Base-by-base conservation (phyloP, 2,329 filamentous ascomycete genomes). In the Aspergillus vadensis region DNA sequence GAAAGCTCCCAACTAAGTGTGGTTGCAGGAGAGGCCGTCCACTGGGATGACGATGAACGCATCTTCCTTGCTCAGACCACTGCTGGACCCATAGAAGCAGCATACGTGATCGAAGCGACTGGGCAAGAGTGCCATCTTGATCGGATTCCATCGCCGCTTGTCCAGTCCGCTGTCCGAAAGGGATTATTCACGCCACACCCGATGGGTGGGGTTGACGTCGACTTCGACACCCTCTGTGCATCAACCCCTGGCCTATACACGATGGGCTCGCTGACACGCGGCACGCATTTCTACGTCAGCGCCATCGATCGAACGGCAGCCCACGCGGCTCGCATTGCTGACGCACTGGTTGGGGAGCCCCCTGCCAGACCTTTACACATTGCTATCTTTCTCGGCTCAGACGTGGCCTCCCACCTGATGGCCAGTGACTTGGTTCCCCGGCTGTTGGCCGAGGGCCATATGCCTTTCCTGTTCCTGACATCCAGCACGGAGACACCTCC, bases 281-380 rank as follows among this genome's bases (percentile, higher is more conserved):
- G 60, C 5, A 62, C 60, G 2, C 60, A 62, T 36, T 62, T 62
- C 27, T 59, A 62, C 17, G 57, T 59, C 14, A 62, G 56, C 36
- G 55, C 56, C 4, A 57, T 62, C 19, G 60, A 62, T 47, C 60
- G 60, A 21, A 51, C 55, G 1, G 60, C 57, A 2, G 60, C 55
- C 8, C 60, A 63, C 27, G 60, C 60, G 2, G 53, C 52, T 12
- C 58, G 60, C 7, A 17, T 63, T 17, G 60, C 60, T 4, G 60
- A 63, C n/a, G 43, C 58, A 19, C n/a, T 63, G 17, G 48, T 49
- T 2, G 14, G 47, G 44, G 58, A 60, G 23, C 58, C 60, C 25
- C 48, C 27, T 19, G 53, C 53, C 21, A 49, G 36, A 1, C 39
- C 60, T 2, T 19, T 61, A 5, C 60, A 63, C 8, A 25, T 63